Base-by-base conservation (phyloP, 108 stramenopile species). In the Fragilaria crotonensis region DNA sequence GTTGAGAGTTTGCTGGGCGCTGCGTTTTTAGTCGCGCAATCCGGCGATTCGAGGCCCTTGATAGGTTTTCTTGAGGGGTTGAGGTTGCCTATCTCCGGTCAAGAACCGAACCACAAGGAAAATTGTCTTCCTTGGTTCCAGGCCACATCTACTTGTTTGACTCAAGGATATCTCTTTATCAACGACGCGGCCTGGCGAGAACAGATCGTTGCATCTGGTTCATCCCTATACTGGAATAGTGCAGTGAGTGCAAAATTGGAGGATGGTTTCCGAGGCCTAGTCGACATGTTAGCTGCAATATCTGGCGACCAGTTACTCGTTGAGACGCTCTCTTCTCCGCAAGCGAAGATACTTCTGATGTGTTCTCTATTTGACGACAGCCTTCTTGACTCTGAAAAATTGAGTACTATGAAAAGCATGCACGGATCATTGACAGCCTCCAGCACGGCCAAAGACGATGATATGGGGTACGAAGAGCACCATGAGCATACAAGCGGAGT, bases 1-100 rank as follows among this genome's bases (percentile, higher is more conserved):
- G 56, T 75, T 18, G 82, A 84, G 59, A 75, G 73, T 60, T 19
- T 84, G 2, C 46, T 84, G 19, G 78, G 65, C 1, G 78, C 75
- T 28, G 56, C 63, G 0, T 84, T 62, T 47, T 44, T 75, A 30
- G 3, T 46, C 30, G 69, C 67, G 36, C 19, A 33, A 29, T 20
- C 17, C 30, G 5, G 48, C 32, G 53, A 46, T 33, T 63, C 64
- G 22, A 33, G 41, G 14, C 62, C 64, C 49, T 30, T 58, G 28
- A 54, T 73, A 31, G 68, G 64, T 4, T 19, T 67, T 25, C 59
- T 78, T 17, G 68, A 78, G 30, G 68, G 70, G 53, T 53, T 73
- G 5, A 50, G 52, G 23, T 54, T 64, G 11, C 60, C 63, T 29
- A 68, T 73, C 54, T 1, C 54, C 9, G 3, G 21, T 14, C 14